phyloP scores from a whole-genome alignment of 257 asterid species.

The Datura wrightii region DNA sequence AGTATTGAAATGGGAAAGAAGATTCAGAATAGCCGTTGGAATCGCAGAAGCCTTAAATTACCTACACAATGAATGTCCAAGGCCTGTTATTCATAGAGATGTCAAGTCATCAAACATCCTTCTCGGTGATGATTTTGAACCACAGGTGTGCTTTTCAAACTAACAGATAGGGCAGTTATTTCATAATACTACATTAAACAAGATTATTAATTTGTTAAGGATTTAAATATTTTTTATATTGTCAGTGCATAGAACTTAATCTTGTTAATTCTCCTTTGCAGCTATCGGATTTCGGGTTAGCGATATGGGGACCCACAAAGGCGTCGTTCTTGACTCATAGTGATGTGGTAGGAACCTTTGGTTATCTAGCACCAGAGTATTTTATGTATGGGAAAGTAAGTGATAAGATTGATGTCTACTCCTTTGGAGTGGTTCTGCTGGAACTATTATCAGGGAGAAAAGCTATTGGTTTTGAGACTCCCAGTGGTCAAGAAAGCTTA shows the following conservation, averaged over 20 bases:
- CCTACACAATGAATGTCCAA: slow-evolving; percentile 64
- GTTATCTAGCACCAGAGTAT: slow-evolving; percentile 98
- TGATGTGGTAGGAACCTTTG: slow-evolving; percentile 95
- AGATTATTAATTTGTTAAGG: neutral
- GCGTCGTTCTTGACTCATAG: slow-evolving; percentile 65
- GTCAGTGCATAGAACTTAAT: neutral
- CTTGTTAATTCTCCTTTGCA: slow-evolving; percentile 34
- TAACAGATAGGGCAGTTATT: neutral
- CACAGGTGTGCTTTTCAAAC: slow-evolving; percentile 63
- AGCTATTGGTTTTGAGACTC: slow-evolving; percentile 70
- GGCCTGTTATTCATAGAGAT: slow-evolving; percentile 87
- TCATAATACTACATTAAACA: neutral
- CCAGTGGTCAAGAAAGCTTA: slow-evolving; percentile 78
- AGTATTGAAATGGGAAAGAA: slow-evolving; percentile 70
- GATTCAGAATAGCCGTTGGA: slow-evolving; percentile 78
- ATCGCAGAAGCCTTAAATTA: slow-evolving; percentile 85
- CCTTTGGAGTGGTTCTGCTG: slow-evolving; percentile 91
- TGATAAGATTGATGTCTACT: slow-evolving; percentile 89
- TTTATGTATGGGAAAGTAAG: slow-evolving; percentile 97
- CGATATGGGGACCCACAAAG: slow-evolving; percentile 82
- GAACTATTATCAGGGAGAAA: slow-evolving; percentile 89
- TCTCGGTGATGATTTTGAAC: slow-evolving; percentile 63
- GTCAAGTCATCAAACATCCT: slow-evolving; percentile 90
- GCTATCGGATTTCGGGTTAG: slow-evolving; percentile 92
- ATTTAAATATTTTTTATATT: neutral